Conservation (phyloP, 1,284 basidiomycete genomes). For the Malassezia yamatoensis region DNA sequence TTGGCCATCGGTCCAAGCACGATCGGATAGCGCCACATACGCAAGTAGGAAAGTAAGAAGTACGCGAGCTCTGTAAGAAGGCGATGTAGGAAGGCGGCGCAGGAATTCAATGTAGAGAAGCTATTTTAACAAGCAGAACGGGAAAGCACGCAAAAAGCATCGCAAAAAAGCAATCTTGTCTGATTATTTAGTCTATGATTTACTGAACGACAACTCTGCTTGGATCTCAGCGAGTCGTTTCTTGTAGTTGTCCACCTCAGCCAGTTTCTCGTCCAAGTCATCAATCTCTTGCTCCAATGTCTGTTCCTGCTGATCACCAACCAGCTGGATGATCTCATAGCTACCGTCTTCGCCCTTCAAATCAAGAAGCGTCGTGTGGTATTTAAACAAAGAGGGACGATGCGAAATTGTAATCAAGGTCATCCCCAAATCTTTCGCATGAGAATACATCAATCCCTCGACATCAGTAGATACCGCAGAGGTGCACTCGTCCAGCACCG, state of each 20-base stretch:
- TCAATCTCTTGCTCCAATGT: slow-evolving; percentile 53
- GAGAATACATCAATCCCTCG: slow-evolving; percentile 89
- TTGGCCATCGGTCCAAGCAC: slow-evolving; percentile 40
- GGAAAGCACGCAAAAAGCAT: no score
- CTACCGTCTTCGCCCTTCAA: slow-evolving; percentile 58
- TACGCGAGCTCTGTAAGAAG: neutral
- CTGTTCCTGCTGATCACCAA: slow-evolving; percentile 64
- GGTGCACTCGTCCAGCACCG: slow-evolving; percentile 68
- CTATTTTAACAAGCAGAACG: no score
- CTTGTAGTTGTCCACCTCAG: slow-evolving; percentile 49
- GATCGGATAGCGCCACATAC: slow-evolving; percentile 22
- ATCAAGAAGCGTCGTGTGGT: slow-evolving; percentile 70
- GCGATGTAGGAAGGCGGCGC: no score
- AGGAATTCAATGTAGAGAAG: no score
- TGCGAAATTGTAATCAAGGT: slow-evolving; percentile 73
- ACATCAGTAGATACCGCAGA: slow-evolving; percentile 93
- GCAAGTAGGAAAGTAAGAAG: slow-evolving; percentile 14
- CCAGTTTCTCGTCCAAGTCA: slow-evolving; percentile 46
- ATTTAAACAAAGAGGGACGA: slow-evolving; percentile 54
- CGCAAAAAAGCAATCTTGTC: no score
- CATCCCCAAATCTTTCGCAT: slow-evolving; percentile 80
- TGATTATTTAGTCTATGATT: slow-evolving; percentile 12
- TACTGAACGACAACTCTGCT: slow-evolving; percentile 47
- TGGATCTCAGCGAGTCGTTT: slow-evolving; percentile 48
- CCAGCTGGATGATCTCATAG: slow-evolving; percentile 60